Conservation (phyloP, 768 basidiomycete genomes). For the Mycena haematopus region DNA sequence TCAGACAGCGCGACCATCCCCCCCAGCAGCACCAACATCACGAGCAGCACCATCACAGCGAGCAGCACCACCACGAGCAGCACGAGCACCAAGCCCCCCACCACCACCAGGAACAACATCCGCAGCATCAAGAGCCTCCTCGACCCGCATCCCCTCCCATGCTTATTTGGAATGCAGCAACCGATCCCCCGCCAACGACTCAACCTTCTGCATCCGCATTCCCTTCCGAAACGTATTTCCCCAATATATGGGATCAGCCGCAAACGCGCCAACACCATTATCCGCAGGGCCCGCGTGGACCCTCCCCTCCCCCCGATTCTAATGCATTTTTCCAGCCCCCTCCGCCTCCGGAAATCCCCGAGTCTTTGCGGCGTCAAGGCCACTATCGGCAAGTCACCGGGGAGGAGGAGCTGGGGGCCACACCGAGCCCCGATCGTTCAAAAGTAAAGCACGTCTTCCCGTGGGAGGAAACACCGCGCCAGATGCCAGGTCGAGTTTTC, state of each 20-base stretch:
- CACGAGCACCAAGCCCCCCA: constrained; percentile 30
- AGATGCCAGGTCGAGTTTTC: constrained; percentile 73
- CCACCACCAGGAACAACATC: background rate
- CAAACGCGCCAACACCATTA: constrained; percentile 50
- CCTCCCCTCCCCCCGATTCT: constrained; percentile 48
- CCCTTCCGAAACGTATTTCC: constrained; percentile 78
- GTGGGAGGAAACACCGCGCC: constrained; percentile 87
- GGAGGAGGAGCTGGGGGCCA: constrained; percentile 46
- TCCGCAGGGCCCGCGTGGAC: constrained; percentile 36
- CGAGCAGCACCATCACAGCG: constrained; percentile 8
- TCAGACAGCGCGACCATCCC: constrained; percentile 24
- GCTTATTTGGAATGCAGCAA: constrained; percentile 79
- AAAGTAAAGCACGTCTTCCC: constrained; percentile 88
- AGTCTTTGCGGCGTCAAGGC: constrained; percentile 69
- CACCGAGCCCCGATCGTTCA: constrained; percentile 67
- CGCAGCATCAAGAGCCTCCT: constrained; percentile 39
- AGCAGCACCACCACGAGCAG: constrained; percentile 33
- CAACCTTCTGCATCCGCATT: constrained; percentile 63
- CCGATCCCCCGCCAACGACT: constrained; percentile 78
- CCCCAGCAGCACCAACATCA: constrained; percentile 30
- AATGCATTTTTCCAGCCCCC: constrained; percentile 67
- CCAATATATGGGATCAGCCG: constrained; percentile 85
- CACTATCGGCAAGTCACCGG: constrained; percentile 73
- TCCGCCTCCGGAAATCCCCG: constrained; percentile 66
- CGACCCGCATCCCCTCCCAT: constrained; percentile 68